Evolutionary conservation across 495 filamentous ascomycete species (phyloP).

Genomic region (Letharia columbiana): DNA sequence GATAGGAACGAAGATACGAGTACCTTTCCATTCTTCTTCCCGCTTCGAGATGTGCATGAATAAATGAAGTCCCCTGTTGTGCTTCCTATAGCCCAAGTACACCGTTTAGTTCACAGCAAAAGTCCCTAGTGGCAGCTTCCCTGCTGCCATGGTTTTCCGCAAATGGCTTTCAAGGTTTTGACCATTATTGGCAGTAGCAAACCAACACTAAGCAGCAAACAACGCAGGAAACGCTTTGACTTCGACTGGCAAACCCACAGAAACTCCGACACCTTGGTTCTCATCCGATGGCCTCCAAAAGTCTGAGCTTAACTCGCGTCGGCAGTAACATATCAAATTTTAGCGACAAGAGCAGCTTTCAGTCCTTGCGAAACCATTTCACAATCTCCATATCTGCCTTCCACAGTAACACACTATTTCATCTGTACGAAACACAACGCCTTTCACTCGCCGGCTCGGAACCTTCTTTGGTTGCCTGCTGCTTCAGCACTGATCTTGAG

Average conservation of each 20-base stretch:
- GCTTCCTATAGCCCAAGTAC: not conserved
- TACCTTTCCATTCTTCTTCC: not conserved
- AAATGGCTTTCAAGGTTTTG: too few species aligned
- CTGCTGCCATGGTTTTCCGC: too few species aligned
- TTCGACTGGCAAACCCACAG: too few species aligned
- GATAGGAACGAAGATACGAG: not conserved
- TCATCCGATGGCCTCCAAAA: not conserved
- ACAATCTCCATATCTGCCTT: not conserved
- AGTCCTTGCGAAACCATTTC: not conserved
- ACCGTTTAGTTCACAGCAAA: not conserved
- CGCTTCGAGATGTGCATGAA: not conserved
- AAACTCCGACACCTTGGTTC: not conserved
- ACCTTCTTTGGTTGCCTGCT: not conserved
- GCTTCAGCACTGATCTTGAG: not conserved
- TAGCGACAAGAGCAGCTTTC: not conserved
- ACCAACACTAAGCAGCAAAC: too few species aligned
- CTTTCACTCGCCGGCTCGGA: not conserved
- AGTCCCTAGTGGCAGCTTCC: not conserved
- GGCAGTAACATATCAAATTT: not conserved
- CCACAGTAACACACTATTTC: not conserved
- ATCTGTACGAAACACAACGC: not conserved
- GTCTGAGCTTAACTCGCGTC: not conserved
- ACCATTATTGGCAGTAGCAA: too few species aligned
- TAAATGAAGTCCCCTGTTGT: not conserved
- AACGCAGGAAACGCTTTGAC: too few species aligned